Evolutionary conservation across 176 grass and related monocot genomes (phyloP), one percentile per base, ranked within the genome.

Genomic region (Cocos nucifera): DNA sequence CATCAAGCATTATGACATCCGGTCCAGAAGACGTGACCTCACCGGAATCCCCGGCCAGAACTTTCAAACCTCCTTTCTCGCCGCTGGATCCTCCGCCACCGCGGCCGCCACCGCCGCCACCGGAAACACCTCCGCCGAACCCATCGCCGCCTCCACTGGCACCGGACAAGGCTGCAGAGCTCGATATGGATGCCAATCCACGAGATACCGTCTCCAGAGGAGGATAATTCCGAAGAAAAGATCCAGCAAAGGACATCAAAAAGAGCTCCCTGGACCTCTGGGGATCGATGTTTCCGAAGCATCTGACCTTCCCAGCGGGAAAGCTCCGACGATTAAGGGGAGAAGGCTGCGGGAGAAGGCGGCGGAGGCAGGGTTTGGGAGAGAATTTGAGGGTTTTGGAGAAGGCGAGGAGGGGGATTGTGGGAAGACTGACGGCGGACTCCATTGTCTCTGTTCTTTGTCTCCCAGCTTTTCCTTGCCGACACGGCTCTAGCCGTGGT

Each of bases 1-100:
- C 93, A 49, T 97, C 93, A 49, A 97, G 84, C 15, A 97, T 59
- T 69, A 92, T 92, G 60, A 82, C 85, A 61, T 97, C 87, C 19
- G 81, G 71, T 55, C 58, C 66, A 44, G 35, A 51, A 66, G 57
- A 78, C 6, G 81, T 21, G 4, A 78, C 73, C 60, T 92, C 81
- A 50, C 79, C 93, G 9, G 30, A 64, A 55, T 78, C 74, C n/a
- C 18, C 67, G 15, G 16, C 67, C 20, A 57, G 44, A 68, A 61
- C 81, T 61, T n/a, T 65, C 72, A 18, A 63, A 66, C 35, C 68
- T 61, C 78, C 30, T 66, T 58, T 21, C 74, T 64, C 59, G 67
- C 51, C 73, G 59, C 26, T 27, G 5, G 24, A 59, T 58, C 81
- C 75, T 61, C 8, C 57, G 55, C 61, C 68, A 1, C 77, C 79